These are phyloP conservation scores for Colletotrichum abscissum DNA, from an alignment of 2,329 filamentous ascomycete species.

Conservation along the genomic window DNA sequence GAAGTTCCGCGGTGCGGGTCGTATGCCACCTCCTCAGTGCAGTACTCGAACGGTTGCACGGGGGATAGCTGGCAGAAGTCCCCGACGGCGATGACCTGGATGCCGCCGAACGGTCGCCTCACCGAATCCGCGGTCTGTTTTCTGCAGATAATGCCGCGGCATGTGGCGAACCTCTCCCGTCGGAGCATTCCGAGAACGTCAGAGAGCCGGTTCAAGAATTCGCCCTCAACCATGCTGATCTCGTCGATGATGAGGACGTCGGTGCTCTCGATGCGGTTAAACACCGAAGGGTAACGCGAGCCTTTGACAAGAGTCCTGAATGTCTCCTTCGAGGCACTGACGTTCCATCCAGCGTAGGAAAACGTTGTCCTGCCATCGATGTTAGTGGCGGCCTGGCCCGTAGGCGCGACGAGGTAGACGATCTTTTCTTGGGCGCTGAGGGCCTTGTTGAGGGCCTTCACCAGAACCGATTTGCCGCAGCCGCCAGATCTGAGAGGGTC, in stretches of 20 bases:
- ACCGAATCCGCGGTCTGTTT: background rate
- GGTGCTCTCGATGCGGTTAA: slow-evolving; percentile 41
- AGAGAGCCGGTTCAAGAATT: slow-evolving; percentile 68
- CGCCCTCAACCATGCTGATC: slow-evolving; percentile 74
- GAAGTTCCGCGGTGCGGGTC: too few species aligned
- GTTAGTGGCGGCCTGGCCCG: slow-evolving; percentile 67
- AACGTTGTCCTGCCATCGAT: slow-evolving; percentile 68
- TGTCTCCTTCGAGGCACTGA: slow-evolving; percentile 29
- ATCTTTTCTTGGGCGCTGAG: background rate
- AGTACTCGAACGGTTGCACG: background rate
- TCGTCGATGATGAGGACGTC: slow-evolving; percentile 74
- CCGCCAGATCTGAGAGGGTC: slow-evolving; percentile 13
- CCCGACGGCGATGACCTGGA: slow-evolving; percentile 20
- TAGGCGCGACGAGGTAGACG: slow-evolving; percentile 67
- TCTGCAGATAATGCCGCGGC: too few species aligned
- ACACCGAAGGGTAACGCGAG: too few species aligned
- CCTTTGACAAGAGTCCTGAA: background rate
- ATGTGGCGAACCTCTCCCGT: background rate
- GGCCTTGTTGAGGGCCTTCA: background rate
- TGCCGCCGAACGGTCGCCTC: background rate
- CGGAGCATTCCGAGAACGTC: slow-evolving; percentile 53
- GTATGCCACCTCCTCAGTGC: background rate
- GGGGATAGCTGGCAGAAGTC: slow-evolving; percentile 26
- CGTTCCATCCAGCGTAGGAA: slow-evolving; percentile 67
- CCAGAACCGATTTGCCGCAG: slow-evolving; percentile 18